Evolutionary conservation across 257 asterid species (phyloP), one percentile per base, ranked within the genome.

Genomic region (Sherardia arvensis): DNA sequence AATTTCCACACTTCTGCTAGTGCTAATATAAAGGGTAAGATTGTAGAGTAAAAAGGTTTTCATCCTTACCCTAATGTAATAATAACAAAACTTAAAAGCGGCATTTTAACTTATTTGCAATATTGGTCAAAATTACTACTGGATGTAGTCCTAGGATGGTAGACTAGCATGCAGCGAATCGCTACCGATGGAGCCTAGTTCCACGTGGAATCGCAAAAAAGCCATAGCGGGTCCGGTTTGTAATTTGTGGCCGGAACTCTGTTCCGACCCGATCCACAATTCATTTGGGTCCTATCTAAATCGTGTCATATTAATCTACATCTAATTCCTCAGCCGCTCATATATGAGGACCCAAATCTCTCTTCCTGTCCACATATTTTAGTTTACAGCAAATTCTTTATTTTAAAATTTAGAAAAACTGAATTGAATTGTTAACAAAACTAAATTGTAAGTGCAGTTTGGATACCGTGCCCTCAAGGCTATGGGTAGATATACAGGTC

Each of bases 271-370:
- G 7, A 26, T 57, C 71, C 75, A 65, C 67, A 2, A 12, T 33
- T 36, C n/a, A 64, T 32, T 59, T 9, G 48, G 71, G 71, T 34
- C 74, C 66, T 65, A 3, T 22, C 54, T 20, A 48, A 0, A 20
- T 45, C 51, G 51, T 45, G 51, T 45, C 51, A 45, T 1, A 45
- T 45, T 3, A 45, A n/a, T n/a, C n/a, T n/a, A n/a, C n/a, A 45
- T 20, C 18, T 5, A 8, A 10, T 45, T 45, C 51, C 51, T 18
- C 3, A 18, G 15, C 51, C 4, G 51, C n/a, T 12, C 1, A 45
- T 18, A 45, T 18, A 1, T 21, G 12, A 48, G 54, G 57, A 51
- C 57, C 28, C 57, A n/a, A 20, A 5, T 2, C 12, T 51, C 12
- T 6, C 14, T 18, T 20, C 57, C 12, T 15, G 11, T 23, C 26